phyloP scores from a whole-genome alignment of 805 yeast species.

The Candida glaebosa region DNA sequence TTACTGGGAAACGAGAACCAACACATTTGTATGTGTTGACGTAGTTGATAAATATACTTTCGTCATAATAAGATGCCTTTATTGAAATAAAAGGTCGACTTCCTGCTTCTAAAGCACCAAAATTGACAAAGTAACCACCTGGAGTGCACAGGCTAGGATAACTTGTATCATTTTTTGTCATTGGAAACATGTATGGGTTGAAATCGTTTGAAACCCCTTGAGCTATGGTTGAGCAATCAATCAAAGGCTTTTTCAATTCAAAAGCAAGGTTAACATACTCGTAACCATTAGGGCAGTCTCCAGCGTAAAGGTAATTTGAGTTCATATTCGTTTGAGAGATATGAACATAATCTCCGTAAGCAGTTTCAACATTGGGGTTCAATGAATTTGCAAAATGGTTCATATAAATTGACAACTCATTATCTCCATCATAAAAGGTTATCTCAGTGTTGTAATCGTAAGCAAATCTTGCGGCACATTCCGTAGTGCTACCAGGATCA shows the following conservation, averaged over 20 bases:
- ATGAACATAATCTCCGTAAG: too few species aligned
- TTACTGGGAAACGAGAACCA: slow-evolving; percentile 1
- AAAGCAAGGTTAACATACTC: slow-evolving; percentile 20
- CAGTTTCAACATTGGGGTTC: too few species aligned
- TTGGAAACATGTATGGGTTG: slow-evolving; percentile 22
- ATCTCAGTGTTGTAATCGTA: slow-evolving; percentile 14
- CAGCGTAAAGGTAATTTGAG: slow-evolving; percentile 12
- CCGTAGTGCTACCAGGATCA: slow-evolving; percentile 17
- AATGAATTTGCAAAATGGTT: slow-evolving; percentile 1
- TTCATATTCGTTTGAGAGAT: slow-evolving; percentile 13
- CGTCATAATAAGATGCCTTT: slow-evolving; percentile 9
- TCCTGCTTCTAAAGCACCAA: slow-evolving; percentile 24
- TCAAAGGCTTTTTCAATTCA: slow-evolving; percentile 1
- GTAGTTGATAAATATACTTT: too few species aligned
- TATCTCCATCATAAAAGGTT: slow-evolving; percentile 14
- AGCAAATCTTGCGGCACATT: too few species aligned
- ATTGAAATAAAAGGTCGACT: slow-evolving; percentile 20
- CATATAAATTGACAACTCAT: slow-evolving; percentile 9
- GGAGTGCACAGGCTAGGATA: slow-evolving; percentile 15
- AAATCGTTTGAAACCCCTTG: slow-evolving; percentile 17
- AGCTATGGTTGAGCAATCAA: slow-evolving; percentile 20
- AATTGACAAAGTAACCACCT: slow-evolving; percentile 10
- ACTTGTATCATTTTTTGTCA: slow-evolving; percentile 5
- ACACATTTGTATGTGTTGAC: slow-evolving; percentile 14
- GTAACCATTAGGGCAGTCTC: slow-evolving; percentile 19